Base-by-base conservation (phyloP, 352 stramenopile genomes). In the Peronospora belbahrii region DNA sequence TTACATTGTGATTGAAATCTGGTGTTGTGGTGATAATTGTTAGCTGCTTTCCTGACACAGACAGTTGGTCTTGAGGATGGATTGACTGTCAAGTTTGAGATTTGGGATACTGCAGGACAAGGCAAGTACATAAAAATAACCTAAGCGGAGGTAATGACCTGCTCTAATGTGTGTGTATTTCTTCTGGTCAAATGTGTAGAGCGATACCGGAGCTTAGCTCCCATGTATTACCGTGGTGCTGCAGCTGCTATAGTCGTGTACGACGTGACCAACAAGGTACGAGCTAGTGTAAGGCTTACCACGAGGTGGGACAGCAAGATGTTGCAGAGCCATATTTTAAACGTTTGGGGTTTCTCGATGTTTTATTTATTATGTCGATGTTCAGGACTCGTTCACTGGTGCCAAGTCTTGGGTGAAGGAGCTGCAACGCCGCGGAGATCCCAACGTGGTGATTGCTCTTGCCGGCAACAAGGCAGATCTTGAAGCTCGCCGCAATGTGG, bases 321-420 rank as follows among this genome's bases (percentile, higher is more conserved):
- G 42, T 53, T 11, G 19, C 31, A 57, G 17, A 33, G 37, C 19
- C n/a, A 28, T 42, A 15, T 36, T n/a, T n/a, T 59, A 23, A 54
- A 28, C 1, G 4, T 24, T 18, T 10, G 6, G 10, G n/a, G 27
- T 15, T 33, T 3, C 24, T 28, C n/a, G n/a, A n/a, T 47, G 1
- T 42, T 32, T 15, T 52, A 55, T 38, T 39, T 37, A 27, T 15
- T 24, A 14, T 47, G 34, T 41, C 33, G 11, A 30, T 40, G 17
- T 46, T 35, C 49, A 96, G 82, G 94, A 98, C 45, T 97, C 91
- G 6, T 98, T 98, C 55, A 97, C 88, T 14, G 96, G 96, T 6
- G 97, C 97, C 32, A 99, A 99, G 62, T 97, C 85, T 8, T 99
- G 97, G 97, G 96, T 99, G 25, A 99, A 99, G 69, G 97, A 99